phyloP scores from a whole-genome alignment of 495 filamentous ascomycete genomes.

The Daldinia caldariorum region DNA sequence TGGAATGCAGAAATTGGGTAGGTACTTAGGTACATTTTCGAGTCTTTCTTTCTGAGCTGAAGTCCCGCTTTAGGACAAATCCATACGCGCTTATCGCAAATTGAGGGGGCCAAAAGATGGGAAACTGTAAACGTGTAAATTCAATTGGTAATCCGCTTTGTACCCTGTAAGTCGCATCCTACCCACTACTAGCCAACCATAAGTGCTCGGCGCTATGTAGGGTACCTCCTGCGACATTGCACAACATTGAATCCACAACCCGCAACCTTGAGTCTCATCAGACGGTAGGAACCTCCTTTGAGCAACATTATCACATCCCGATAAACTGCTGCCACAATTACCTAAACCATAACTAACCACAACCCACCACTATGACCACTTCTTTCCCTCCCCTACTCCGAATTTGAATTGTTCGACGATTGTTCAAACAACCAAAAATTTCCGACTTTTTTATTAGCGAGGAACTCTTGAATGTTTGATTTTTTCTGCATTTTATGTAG shows the following conservation, averaged over 20 bases:
- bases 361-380: slow-evolving; percentile 12
- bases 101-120: slow-evolving; percentile 14
- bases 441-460: slow-evolving; percentile 2
- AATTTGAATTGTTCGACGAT: slow-evolving; percentile 7
- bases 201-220: slow-evolving; percentile 22
- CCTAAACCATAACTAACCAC: neutral
- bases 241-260: slow-evolving; percentile 22
- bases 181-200: slow-evolving; percentile 9
- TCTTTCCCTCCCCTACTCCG: slow-evolving; percentile 18
- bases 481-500: slow-evolving; percentile 37
- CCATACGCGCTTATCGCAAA: slow-evolving; percentile 32
- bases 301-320: slow-evolving; percentile 40
- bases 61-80: slow-evolving; percentile 33
- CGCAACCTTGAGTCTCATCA: slow-evolving; percentile 41
- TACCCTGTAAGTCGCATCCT: slow-evolving; percentile 35
- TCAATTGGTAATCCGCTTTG: slow-evolving; percentile 19
- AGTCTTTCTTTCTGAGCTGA: slow-evolving; percentile 5
- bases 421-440: neutral
- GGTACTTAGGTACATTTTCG: neutral
- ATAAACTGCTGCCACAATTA: neutral
- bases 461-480: slow-evolving; percentile 16
- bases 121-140: slow-evolving; percentile 13
- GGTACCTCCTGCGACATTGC: slow-evolving; percentile 34
- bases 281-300: slow-evolving; percentile 41
- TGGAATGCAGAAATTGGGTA: neutral